Evolutionary conservation across 768 basidiomycete genomes (phyloP).

Genomic region (Tulasnella sp.): DNA sequence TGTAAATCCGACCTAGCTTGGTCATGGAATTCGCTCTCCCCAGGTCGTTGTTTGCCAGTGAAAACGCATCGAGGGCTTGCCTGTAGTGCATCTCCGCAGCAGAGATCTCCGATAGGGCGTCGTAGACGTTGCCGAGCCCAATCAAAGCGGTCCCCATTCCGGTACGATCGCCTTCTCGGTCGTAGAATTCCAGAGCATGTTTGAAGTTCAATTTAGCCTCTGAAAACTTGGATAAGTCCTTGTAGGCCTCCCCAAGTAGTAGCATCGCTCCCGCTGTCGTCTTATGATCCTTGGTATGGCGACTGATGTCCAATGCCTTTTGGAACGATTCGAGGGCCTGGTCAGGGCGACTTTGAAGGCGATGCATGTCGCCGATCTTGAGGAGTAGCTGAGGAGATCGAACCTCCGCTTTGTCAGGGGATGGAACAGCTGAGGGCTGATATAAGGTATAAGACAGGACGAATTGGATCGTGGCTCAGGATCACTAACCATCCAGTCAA

Average conservation of each 20-base stretch:
- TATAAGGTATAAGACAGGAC: not conserved
- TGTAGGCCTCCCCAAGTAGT: not conserved
- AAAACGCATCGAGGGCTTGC: not conserved
- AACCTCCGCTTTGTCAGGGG: not conserved
- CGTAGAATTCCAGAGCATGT: not conserved
- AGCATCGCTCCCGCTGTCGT: not conserved
- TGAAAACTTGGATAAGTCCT: not conserved
- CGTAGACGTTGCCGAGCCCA: not conserved
- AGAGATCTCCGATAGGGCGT: not conserved
- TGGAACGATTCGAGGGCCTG: not conserved
- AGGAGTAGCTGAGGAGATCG: not conserved
- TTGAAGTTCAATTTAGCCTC: not conserved
- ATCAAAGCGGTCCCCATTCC: not conserved
- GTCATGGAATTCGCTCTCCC: not conserved
- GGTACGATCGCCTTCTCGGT: not conserved
- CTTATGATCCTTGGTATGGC: not conserved
- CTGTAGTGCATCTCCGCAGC: not conserved
- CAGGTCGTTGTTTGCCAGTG: not conserved
- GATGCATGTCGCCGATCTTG: not conserved
- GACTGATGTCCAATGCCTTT: not conserved
- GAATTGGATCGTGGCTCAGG: no score
- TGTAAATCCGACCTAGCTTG: not conserved
- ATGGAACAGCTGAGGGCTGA: not conserved
- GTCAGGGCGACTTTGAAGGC: not conserved
- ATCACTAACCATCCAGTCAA: not conserved